A percentile compares a stretch with the other conserved stretches of the same genome.
Conservation (phyloP, 177 flowering plant genomes). For the Vitis hybrid region DNA sequence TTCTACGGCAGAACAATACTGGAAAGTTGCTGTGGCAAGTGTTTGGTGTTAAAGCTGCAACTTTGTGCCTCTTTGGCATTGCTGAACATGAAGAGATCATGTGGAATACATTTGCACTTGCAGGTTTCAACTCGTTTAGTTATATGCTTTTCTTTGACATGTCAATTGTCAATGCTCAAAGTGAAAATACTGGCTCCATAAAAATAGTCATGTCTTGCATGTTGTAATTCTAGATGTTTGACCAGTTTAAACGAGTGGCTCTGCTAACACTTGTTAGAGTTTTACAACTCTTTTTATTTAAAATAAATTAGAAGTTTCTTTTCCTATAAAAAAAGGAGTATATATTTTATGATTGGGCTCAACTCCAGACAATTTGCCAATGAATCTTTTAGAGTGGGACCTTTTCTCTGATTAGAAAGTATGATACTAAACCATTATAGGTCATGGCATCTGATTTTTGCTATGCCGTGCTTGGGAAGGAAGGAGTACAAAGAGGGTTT, state of each 20-base stretch:
- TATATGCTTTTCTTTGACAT: background rate
- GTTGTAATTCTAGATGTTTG: too few relatives aligned
- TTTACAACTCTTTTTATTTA: background rate
- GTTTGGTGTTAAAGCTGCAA: constrained; percentile 82
- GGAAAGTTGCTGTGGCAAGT: constrained; percentile 96
- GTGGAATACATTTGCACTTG: constrained; percentile 74
- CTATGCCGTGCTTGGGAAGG: too few relatives aligned
- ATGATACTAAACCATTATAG: too few relatives aligned
- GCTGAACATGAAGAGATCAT: constrained; percentile 86
- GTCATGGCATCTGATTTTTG: too few relatives aligned
- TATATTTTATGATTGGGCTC: background rate
- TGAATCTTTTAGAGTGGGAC: background rate
- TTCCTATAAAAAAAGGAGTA: background rate
- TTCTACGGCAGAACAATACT: constrained; percentile 91
- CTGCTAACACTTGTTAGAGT: background rate
- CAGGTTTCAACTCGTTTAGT: constrained; percentile 43
- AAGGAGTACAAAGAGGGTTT: too few relatives aligned
- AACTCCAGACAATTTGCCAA: background rate
- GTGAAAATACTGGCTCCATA: background rate
- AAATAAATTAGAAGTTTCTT: too few relatives aligned
- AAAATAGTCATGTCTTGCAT: background rate
- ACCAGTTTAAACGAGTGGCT: background rate
- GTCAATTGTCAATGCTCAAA: background rate
- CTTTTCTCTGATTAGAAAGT: background rate
- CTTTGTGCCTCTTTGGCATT: constrained; percentile 83